These are phyloP conservation scores for Geoglossum glabrum DNA, from an alignment of 495 filamentous ascomycete genomes.

Conservation along the genomic window DNA sequence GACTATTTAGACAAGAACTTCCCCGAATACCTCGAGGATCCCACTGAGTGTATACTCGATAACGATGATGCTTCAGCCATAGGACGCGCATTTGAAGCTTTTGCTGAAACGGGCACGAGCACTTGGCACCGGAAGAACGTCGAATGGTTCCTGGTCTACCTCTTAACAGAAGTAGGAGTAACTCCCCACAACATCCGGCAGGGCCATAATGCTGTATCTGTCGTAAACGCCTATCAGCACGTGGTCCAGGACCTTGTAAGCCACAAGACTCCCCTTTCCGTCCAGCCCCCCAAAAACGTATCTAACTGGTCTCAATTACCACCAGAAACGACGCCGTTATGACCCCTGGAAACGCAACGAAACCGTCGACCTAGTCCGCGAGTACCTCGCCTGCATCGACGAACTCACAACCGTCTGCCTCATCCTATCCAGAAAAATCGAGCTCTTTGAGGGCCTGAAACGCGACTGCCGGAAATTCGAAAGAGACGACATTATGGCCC, in stretches of 20 bases:
- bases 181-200: slow-evolving; percentile 14
- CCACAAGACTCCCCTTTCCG: not conserved
- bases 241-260: slow-evolving; percentile 14
- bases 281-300: not conserved
- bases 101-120: slow-evolving; percentile 14
- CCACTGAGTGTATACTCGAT: slow-evolving; percentile 11
- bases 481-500: not conserved
- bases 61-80: slow-evolving; percentile 15
- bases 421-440: slow-evolving; percentile 13
- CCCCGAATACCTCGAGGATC: slow-evolving; percentile 9
- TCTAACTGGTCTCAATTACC: not conserved
- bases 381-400: slow-evolving; percentile 13
- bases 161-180: slow-evolving; percentile 14
- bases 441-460: slow-evolving; percentile 5
- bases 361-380: slow-evolving; percentile 15
- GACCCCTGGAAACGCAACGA: slow-evolving; percentile 14
- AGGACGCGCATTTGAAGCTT: slow-evolving; percentile 13
- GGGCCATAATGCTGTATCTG: slow-evolving; percentile 13
- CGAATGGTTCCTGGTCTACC: slow-evolving; percentile 16
- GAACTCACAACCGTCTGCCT: slow-evolving; percentile 12
- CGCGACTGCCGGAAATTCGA: not conserved
- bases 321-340: slow-evolving; percentile 12
- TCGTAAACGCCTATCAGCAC: slow-evolving; percentile 12
- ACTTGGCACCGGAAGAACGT: slow-evolving; percentile 15
- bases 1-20: slow-evolving; percentile 17